Evolutionary conservation across 148 eudicot genomes (phyloP), one percentile per base, ranked within the genome.

Genomic region (Diospyros lotus): DNA sequence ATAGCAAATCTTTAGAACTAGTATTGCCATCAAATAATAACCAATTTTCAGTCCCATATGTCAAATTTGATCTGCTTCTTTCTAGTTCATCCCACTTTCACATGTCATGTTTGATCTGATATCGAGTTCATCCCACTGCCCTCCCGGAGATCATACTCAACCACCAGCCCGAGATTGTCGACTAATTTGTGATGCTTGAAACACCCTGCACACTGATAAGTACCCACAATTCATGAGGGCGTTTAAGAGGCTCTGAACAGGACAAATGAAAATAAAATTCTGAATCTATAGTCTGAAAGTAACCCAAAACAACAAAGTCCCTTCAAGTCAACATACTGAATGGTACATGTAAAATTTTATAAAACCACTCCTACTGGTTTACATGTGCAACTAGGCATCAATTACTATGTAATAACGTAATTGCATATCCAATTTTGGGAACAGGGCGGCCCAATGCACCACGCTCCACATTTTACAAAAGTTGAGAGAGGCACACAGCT

Each of bases 161-260:
- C 87, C 84, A 93, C 95, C 75, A 93, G 93, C 53, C 86, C 82
- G 66, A 93, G 90, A 81, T 93, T 96, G 88, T 96, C 99, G 41
- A 96, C 87, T 73, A 96, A 79, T 83, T 88, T 86, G 82, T 96
- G 99, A 87, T 93, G 89, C 81, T 81, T 80, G 54, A 83, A 86
- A 85, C 98, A 96, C 46, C 99, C 99, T 87, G 99, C 77, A 73
- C 97, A 96, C 99, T 96, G 81, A 64, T 38, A 45, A 79, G 53
- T 45, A 72, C 12, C 14, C 17, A 15, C n/a, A 75, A 66, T 73
- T 72, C 41, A 74, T 51, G n/a, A 75, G 56, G 13, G 59, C 44
- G 7, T 72, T 55, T 15, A 64, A 13, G 43, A 43, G 42, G 8
- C 63, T 48, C 62, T 48, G 1, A 46, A 39, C 7, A 8, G 28